Evolutionary conservation across 768 basidiomycete species (phyloP).

Genomic region (Roridomyces roridus): DNA sequence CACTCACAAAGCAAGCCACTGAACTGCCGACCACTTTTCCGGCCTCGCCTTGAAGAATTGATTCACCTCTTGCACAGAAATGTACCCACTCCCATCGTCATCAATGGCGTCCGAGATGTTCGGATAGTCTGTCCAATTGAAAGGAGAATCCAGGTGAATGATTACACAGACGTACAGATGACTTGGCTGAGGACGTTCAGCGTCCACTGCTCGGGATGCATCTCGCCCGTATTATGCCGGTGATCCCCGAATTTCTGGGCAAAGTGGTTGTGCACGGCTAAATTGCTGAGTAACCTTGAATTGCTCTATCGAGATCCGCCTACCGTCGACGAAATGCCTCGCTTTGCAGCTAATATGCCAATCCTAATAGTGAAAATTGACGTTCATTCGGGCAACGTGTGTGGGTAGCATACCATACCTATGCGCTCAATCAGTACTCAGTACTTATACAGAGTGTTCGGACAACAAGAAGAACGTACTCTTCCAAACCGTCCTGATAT

Average conservation of each 20-base stretch:
- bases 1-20: conserved; percentile 29
- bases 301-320: neutral
- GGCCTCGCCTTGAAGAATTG: conserved; percentile 30
- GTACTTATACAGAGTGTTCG: neutral
- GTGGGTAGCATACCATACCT: conserved; percentile 16
- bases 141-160: neutral
- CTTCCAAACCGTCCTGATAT: conserved; percentile 25
- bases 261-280: conserved; percentile 30
- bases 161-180: conserved; percentile 20
- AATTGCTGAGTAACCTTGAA: too few relatives aligned
- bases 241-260: conserved; percentile 22
- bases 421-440: too few relatives aligned
- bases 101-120: conserved; percentile 32
- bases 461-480: neutral
- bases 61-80: conserved; percentile 31
- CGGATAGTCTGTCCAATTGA: conserved; percentile 23
- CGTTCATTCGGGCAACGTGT: neutral
- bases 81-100: conserved; percentile 30
- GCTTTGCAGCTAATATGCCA: conserved; percentile 27
- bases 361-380: conserved; percentile 8
- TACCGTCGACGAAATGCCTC: conserved; percentile 27
- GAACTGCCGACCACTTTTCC: conserved; percentile 26
- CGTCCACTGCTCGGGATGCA: conserved; percentile 23
- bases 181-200: conserved; percentile 26
- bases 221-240: neutral